Evolutionary conservation across 179 eudicot species (phyloP).

Genomic region (Pouteria campechiana): DNA sequence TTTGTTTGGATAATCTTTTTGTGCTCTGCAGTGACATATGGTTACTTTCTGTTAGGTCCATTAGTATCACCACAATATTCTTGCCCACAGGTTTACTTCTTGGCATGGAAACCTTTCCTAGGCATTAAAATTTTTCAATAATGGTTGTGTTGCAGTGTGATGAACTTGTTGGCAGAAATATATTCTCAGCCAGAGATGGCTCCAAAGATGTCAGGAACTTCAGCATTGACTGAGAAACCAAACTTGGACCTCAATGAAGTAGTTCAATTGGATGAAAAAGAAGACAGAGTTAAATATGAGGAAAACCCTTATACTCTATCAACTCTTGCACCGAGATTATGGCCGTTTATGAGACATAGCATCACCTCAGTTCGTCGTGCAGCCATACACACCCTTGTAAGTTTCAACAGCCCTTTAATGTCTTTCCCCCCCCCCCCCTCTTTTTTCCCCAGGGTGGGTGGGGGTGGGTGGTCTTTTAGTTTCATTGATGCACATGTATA

Average conservation of each 20-base stretch:
- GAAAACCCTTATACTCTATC: conserved; percentile 72
- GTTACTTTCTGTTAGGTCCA: no score
- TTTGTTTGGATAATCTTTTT: no score
- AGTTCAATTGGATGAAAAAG: conserved; percentile 34
- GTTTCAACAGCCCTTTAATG: no score
- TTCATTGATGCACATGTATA: not conserved
- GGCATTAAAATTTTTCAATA: no score
- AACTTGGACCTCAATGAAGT: conserved; percentile 73
- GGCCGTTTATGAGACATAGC: conserved; percentile 99
- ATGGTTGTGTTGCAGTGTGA: conserved; percentile 59
- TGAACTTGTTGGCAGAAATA: conserved; percentile 95
- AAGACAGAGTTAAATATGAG: conserved; percentile 24
- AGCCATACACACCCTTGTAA: conserved; percentile 79
- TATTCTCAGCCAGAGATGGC: conserved; percentile 93
- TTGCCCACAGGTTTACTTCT: no score
- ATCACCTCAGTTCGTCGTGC: conserved; percentile 85
- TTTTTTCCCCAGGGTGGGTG: not conserved
- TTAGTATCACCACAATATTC: no score
- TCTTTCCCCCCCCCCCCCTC: not conserved
- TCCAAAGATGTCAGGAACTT: conserved; percentile 48
- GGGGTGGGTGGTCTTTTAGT: not conserved
- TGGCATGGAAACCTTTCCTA: no score
- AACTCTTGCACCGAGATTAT: conserved; percentile 89
- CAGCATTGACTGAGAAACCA: conserved; percentile 23
- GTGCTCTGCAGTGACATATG: no score